A percentile compares a stretch with the other conserved stretches of the same genome.
Conservation (phyloP, 441 rosid species). For the Gossypium schwendimanii region DNA sequence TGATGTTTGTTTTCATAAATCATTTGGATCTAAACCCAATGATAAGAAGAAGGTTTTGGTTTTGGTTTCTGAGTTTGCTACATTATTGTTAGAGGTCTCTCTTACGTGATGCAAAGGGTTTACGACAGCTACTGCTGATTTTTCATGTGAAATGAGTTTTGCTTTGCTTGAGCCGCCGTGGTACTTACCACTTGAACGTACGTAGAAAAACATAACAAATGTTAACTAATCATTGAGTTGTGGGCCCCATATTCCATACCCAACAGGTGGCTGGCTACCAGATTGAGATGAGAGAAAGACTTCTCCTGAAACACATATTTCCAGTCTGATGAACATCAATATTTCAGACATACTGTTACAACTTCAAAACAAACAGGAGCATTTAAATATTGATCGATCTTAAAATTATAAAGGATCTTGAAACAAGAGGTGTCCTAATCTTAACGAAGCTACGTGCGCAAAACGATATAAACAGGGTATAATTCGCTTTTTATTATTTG, state of each 20-base stretch:
- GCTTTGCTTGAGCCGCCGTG: not conserved
- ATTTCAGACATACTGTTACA: not conserved
- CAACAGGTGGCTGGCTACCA: not conserved
- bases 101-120: not conserved
- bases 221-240: not conserved
- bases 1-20: not conserved
- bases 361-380: not conserved
- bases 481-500: not conserved
- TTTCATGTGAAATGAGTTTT: not conserved
- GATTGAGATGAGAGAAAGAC: not conserved
- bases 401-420: not conserved
- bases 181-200: not conserved
- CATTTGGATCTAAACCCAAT: not conserved
- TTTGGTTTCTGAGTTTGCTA: not conserved
- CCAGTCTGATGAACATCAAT: not conserved
- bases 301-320: not conserved
- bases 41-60: not conserved
- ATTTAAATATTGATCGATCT: not conserved
- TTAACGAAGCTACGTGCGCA: not conserved
- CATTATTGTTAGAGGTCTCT: not conserved
- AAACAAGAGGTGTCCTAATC: not conserved
- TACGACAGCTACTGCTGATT: not conserved
- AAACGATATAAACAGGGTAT: not conserved
- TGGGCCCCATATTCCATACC: not conserved
- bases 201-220: not conserved